Base-by-base conservation (phyloP, 2,329 filamentous ascomycete genomes). In the Penicillium sp. region DNA sequence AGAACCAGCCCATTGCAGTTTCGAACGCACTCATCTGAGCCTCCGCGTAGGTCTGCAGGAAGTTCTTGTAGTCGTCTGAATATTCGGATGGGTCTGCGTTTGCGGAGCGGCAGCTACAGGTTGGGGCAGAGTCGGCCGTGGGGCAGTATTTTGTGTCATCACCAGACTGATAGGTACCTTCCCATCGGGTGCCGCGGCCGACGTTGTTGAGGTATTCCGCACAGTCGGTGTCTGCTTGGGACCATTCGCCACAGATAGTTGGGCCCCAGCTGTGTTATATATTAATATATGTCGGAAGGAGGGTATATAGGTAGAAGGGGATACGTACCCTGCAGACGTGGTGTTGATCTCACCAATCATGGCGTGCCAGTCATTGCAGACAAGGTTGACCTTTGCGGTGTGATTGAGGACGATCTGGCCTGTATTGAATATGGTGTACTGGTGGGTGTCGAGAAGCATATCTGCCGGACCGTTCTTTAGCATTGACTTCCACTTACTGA, bases 341-440 rank as follows among this genome's bases (percentile, higher is more conserved):
- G 92, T 84, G 81, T 92, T 90, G 74, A 89, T 91, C 63, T 87
- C 80, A 64, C 86, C 74, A 15, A 92, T 86, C 82, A 98, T 93
- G 69, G 89, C 75, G 3, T 91, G 90, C 95, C 95, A 99, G 58
- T 88, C 92, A 19, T 85, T 81, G 80, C 95, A 99, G 4, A 94
- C 92, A 73, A 96, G 96, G 63, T 90, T 83, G 61, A 98, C 85
- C 80, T 97, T 97, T 67, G 89, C 85, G 59, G 89, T 84, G 80
- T 98, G 95, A 60, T 89, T 89, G 72, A 90, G 89, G 52, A 87
- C 86, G 72, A 99, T 90, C 77, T 96, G 92, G 67, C 90, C 88
- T 45, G 87, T 87, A 83, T 99, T 97, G 85, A 99, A 99, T 77
- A 97, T 97, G 72, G 96, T 92, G 77, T 99, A 99, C 78, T 98